phyloP scores from a whole-genome alignment of 192 early-diverging fungal genomes.

The Coemansia sp. region DNA sequence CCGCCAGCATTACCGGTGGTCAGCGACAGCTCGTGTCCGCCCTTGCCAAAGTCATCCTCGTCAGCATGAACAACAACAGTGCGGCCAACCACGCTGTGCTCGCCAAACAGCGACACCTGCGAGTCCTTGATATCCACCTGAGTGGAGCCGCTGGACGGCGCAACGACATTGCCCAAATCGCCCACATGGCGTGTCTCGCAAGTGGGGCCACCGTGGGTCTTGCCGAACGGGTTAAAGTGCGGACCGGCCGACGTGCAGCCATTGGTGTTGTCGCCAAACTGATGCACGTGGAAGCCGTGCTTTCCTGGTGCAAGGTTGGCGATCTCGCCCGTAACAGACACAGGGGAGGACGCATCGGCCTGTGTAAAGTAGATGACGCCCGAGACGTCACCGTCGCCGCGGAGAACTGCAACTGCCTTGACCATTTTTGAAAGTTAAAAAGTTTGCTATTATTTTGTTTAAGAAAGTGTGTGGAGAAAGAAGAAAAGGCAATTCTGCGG shows the following conservation, averaged over 20 bases:
- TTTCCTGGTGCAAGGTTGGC: conserved; percentile 66
- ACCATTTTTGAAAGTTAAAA: conserved; percentile 61
- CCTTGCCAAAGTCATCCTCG: conserved; percentile 84
- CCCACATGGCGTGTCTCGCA: conserved; percentile 77
- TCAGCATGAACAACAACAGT: conserved; percentile 82
- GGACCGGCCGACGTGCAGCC: conserved; percentile 82
- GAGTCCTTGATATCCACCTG: conserved; percentile 57
- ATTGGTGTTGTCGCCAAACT: conserved; percentile 70
- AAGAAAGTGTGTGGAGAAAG: background rate
- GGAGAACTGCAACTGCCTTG: conserved; percentile 82
- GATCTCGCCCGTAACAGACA: conserved; percentile 59
- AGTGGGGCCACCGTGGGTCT: conserved; percentile 77
- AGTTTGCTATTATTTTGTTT: background rate
- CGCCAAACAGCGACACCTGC: conserved; percentile 73
- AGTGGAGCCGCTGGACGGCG: conserved; percentile 58
- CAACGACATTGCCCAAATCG: conserved; percentile 85
- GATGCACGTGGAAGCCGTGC: conserved; percentile 90
- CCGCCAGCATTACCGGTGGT: conserved; percentile 87
- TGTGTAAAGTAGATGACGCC: conserved; percentile 76
- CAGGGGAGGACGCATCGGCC: conserved; percentile 58
- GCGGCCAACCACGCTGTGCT: conserved; percentile 75
- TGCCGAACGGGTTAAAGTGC: conserved; percentile 82
- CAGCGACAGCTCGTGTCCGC: conserved; percentile 68
- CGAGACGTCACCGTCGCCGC: conserved; percentile 63
- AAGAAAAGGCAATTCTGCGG: background rate